Evolutionary conservation across 129 eudicot species (phyloP).

Genomic region (Arctium minus): DNA sequence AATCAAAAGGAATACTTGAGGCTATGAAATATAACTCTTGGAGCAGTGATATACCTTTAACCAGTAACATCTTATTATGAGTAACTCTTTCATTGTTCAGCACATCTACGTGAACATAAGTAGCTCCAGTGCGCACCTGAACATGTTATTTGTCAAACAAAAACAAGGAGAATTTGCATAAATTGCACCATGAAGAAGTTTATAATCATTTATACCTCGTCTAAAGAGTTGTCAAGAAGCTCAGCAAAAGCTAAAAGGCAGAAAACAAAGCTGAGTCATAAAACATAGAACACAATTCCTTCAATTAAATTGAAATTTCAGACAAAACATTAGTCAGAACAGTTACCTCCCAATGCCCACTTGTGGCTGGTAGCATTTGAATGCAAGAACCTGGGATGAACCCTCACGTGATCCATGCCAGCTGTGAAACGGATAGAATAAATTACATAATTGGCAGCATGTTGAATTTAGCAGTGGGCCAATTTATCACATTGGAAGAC

Average conservation of each 20-base stretch:
- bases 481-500: neutral
- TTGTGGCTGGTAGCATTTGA: constrained; percentile 87
- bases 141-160: neutral
- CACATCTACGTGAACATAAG: constrained; percentile 61
- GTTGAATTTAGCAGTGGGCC: neutral
- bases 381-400: constrained; percentile 76
- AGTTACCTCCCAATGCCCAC: constrained; percentile 72
- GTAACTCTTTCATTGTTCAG: constrained; percentile 38
- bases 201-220: constrained; percentile 47
- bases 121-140: constrained; percentile 69
- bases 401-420: constrained; percentile 72
- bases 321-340: neutral
- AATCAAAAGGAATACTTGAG: neutral
- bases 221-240: constrained; percentile 76
- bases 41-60: constrained; percentile 43
- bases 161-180: neutral
- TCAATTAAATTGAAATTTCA: neutral
- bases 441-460: neutral
- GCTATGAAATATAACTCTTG: neutral
- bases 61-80: constrained; percentile 45
- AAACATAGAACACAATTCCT: neutral
- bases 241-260: constrained; percentile 61
- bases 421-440: constrained; percentile 24
- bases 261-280: constrained; percentile 9
- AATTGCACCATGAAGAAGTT: neutral